A percentile compares a stretch with the other conserved stretches of the same genome.
These are phyloP conservation scores for Buddleja alternifolia DNA, from an alignment of 257 asterid genomes.

Conservation along the genomic window DNA sequence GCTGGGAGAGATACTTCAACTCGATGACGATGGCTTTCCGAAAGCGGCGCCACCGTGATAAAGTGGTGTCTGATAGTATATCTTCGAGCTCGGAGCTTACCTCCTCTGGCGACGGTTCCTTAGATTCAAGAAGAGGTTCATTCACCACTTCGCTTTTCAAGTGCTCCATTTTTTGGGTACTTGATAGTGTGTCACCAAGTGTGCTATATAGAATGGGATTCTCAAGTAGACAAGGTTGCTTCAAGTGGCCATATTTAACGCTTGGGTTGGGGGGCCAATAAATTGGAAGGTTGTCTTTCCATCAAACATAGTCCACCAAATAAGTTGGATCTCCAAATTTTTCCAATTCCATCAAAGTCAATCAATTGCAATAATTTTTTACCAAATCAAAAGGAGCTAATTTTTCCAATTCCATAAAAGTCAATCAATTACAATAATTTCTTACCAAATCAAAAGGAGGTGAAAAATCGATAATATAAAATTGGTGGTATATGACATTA, in stretches of 20 bases:
- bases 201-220: not conserved
- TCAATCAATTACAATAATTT: no score
- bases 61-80: conserved; percentile 30
- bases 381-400: no score
- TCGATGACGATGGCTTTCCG: conserved; percentile 42
- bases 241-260: not conserved
- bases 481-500: no score
- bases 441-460: no score
- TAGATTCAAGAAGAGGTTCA: conserved; percentile 30
- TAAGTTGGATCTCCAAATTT: no score
- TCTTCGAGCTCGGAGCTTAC: conserved; percentile 43
- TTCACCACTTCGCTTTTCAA: conserved; percentile 12
- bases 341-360: no score
- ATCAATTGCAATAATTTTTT: no score
- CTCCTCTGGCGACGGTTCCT: conserved; percentile 16
- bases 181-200: not conserved
- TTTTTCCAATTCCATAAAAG: no score
- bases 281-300: no score
- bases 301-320: no score
- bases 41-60: conserved; percentile 37
- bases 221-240: not conserved
- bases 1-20: conserved; percentile 33
- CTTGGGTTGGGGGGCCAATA: no score
- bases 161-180: conserved; percentile 31
- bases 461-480: no score